Conservation (phyloP, 768 basidiomycete species). For the Naganishia vishniacii region DNA sequence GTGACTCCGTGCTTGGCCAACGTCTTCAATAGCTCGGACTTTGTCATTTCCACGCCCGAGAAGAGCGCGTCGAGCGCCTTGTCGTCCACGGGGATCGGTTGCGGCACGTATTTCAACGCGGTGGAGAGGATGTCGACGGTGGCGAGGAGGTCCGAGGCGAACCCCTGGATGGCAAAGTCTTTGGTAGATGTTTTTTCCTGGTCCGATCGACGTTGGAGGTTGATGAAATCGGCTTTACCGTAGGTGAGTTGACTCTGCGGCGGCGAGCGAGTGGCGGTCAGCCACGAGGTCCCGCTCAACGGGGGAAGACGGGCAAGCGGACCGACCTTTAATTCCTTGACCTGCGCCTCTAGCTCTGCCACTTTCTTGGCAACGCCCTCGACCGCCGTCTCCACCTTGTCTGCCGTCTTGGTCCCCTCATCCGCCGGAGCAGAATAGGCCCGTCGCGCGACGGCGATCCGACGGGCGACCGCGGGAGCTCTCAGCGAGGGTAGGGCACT, state of each 20-base stretch:
- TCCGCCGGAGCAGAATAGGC: not conserved
- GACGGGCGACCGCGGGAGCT: not conserved
- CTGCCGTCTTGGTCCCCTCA: constrained; percentile 22
- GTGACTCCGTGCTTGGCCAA: constrained; percentile 87
- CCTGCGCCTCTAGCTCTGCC: constrained; percentile 36
- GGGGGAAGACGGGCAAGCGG: not conserved
- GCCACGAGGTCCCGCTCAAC: not conserved
- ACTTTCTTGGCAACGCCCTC: constrained; percentile 37
- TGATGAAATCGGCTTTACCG: constrained; percentile 89
- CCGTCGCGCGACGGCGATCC: not conserved
- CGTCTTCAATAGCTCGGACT: constrained; percentile 79
- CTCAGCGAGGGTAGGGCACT: not conserved
- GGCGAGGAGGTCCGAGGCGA: constrained; percentile 57
- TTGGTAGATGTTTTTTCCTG: constrained; percentile 86
- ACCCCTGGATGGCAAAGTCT: constrained; percentile 86
- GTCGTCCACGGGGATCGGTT: constrained; percentile 49
- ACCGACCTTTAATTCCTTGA: constrained; percentile 68
- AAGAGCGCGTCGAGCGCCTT: constrained; percentile 59
- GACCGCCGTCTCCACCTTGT: constrained; percentile 29
- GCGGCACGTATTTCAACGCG: constrained; percentile 46
- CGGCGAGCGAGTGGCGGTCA: constrained; percentile 29
- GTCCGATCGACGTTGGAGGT: constrained; percentile 83
- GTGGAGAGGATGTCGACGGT: constrained; percentile 62
- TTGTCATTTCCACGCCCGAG: constrained; percentile 84
- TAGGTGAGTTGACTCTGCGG: constrained; percentile 84